Conservation (phyloP, 179 eudicot species). For the Spinacia oleracea region DNA sequence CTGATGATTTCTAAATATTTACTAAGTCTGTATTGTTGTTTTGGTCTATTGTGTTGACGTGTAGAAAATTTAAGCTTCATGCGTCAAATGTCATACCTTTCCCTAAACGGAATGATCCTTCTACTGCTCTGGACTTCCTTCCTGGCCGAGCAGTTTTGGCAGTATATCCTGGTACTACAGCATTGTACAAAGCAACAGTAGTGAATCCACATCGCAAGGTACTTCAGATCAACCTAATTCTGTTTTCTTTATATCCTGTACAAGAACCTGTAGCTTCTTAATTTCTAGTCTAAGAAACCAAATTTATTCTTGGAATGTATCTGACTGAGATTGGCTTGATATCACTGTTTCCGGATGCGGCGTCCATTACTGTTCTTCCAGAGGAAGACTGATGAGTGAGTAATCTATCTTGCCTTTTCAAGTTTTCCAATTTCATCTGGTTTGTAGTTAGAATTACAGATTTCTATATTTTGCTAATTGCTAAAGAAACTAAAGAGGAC, state of each 20-base stretch:
- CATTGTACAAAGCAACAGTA: constrained; percentile 95
- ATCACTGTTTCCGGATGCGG: constrained; percentile 33
- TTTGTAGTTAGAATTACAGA: background rate
- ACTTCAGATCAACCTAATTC: constrained; percentile 13
- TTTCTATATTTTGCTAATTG: background rate
- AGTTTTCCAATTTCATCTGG: constrained; percentile 9
- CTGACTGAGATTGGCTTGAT: constrained; percentile 34
- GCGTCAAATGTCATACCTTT: constrained; percentile 85
- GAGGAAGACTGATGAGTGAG: constrained; percentile 97
- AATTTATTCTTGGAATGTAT: background rate
- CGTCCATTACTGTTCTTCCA: constrained; percentile 35
- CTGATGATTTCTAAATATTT: background rate
- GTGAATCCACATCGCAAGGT: constrained; percentile 80
- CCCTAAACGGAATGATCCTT: constrained; percentile 73
- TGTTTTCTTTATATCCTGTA: background rate
- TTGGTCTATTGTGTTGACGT: constrained; percentile 15
- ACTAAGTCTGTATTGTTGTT: background rate
- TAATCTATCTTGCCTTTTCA: constrained; percentile 29
- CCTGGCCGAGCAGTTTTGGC: constrained; percentile 86
- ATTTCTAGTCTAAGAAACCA: background rate
- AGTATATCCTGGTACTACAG: constrained; percentile 91
- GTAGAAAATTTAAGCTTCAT: constrained; percentile 86
- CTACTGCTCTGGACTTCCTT: constrained; percentile 69
- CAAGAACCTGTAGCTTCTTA: background rate
- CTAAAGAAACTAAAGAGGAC: background rate